Evolutionary conservation across 306 rosid genomes (phyloP).

Genomic region (Cicer pinnatifidum): DNA sequence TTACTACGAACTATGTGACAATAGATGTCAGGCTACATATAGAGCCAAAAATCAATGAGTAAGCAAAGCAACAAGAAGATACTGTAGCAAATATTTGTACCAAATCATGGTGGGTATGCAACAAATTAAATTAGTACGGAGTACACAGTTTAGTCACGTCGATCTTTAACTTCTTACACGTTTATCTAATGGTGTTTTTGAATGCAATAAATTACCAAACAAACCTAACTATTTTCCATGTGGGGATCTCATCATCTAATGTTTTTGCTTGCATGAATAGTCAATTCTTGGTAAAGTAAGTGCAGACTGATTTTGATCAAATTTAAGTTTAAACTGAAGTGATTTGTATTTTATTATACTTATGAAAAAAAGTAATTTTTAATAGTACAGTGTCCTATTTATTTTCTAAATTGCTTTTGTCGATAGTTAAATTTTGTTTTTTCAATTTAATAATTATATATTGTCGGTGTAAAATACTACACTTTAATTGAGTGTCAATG

Average conservation of each 20-base stretch:
- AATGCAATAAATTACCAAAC: constrained; percentile 28
- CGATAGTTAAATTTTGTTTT: no score
- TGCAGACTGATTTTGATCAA: no score
- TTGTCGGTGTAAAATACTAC: no score
- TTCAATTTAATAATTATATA: no score
- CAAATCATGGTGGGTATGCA: constrained; percentile 22
- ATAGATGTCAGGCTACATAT: constrained; percentile 1
- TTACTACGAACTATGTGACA: constrained; percentile 1
- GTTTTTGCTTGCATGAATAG: constrained; percentile 35
- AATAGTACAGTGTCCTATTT: no score
- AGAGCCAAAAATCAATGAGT: constrained; percentile 3
- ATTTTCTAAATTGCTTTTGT: no score
- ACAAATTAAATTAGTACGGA: constrained; percentile 43
- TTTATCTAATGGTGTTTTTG: background rate
- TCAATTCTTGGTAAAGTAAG: constrained; percentile 23
- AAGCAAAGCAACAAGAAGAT: constrained; percentile 11
- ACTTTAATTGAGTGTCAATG: no score
- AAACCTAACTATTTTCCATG: constrained; percentile 22
- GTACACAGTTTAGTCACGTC: background rate
- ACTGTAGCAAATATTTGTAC: background rate
- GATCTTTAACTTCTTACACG: constrained; percentile 1
- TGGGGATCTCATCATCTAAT: background rate
- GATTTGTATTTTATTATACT: no score
- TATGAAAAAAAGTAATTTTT: no score
- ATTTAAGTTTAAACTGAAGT: no score